These are phyloP conservation scores for Tritrichomonas musculus DNA, from an alignment of 208 protist genomes.

Conservation along the genomic window DNA sequence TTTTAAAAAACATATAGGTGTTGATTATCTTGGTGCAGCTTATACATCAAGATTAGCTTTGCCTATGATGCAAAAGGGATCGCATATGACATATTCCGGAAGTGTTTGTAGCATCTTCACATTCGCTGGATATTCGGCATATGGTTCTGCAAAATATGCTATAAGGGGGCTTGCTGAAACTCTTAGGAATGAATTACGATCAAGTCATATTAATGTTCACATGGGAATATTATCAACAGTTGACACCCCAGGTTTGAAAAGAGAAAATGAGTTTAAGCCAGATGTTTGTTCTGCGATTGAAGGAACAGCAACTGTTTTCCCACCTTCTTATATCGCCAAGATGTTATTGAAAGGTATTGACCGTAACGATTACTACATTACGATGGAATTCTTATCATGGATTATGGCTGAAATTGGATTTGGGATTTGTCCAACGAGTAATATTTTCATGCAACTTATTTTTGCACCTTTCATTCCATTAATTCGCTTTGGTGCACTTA, in stretches of 20 bases:
- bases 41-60: neutral
- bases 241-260: neutral
- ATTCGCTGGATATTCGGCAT: neutral
- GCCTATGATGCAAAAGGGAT: neutral
- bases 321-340: neutral
- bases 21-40: neutral
- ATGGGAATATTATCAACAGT: neutral
- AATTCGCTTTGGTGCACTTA: neutral
- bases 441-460: neutral
- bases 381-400: neutral
- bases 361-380: neutral
- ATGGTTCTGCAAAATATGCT: neutral
- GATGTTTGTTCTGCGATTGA: neutral
- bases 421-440: neutral
- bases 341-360: neutral
- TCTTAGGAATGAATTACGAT: neutral
- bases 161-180: neutral
- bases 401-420: neutral
- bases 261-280: neutral
- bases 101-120: neutral
- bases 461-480: constrained; percentile 3
- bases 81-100: neutral
- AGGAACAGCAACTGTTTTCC: neutral
- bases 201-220: neutral
- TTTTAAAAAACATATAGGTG: neutral